Evolutionary conservation across 106 monocot species (phyloP).

Genomic region (Amphibolis antarctica): DNA sequence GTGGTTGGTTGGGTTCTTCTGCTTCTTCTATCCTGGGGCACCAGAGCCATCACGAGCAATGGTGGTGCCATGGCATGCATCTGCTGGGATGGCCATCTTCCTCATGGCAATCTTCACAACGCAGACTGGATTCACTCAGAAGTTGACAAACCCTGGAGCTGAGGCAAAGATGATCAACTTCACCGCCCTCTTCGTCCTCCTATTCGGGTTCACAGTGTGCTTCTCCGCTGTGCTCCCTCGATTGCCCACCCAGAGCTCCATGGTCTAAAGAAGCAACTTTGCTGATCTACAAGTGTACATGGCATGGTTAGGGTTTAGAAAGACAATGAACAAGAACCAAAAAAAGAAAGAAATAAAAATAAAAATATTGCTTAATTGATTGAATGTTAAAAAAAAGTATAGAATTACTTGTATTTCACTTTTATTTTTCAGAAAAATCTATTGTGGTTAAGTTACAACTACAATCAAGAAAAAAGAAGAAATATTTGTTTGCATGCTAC

Average conservation of each 20-base stretch:
- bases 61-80: constrained; percentile 38
- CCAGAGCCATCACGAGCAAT: constrained; percentile 23
- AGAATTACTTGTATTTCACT: too few species aligned
- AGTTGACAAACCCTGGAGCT: constrained; percentile 19
- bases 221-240: constrained; percentile 34
- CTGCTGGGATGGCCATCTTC: constrained; percentile 55
- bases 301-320: too few species aligned
- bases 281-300: too few species aligned
- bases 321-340: too few species aligned
- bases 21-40: constrained; percentile 55
- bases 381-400: too few species aligned
- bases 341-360: too few species aligned
- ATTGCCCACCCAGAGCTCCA: neutral
- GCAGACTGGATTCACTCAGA: constrained; percentile 61
- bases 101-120: constrained; percentile 65
- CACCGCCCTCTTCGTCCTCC: constrained; percentile 54
- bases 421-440: too few species aligned
- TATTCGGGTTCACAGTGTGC: constrained; percentile 59
- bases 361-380: too few species aligned
- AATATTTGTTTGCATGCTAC: too few species aligned
- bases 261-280: neutral
- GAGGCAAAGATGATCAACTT: constrained; percentile 64
- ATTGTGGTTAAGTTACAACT: too few species aligned
- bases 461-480: too few species aligned
- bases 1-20: constrained; percentile 72